Percentiles rank a stretch among this genome's conserved stretches.
phyloP scores from a whole-genome alignment of 352 stramenopile genomes.

The Pythium folliculosum region DNA sequence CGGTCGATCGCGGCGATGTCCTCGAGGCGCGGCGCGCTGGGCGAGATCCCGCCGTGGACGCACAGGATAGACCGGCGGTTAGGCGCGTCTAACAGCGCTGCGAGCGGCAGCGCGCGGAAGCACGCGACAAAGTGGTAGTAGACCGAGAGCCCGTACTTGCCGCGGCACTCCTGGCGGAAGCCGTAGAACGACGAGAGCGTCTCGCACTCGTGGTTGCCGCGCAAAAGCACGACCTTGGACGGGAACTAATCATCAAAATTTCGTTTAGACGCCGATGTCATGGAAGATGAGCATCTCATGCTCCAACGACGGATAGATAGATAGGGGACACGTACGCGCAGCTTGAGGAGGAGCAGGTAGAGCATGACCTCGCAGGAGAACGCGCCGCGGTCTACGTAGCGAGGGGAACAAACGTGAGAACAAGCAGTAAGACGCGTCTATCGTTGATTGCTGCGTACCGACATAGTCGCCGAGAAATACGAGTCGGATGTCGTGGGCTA shows the following conservation, averaged over 20 bases:
- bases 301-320: background rate
- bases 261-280: background rate
- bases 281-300: too few relatives aligned
- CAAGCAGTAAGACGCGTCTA: background rate
- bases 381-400: conserved; percentile 53
- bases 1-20: conserved; percentile 66
- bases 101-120: conserved; percentile 74
- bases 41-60: conserved; percentile 73
- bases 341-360: conserved; percentile 73
- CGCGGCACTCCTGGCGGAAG: conserved; percentile 76
- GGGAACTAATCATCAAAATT: conserved; percentile 36
- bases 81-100: conserved; percentile 49
- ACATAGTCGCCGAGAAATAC: conserved; percentile 84
- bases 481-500: conserved; percentile 54
- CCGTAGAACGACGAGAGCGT: conserved; percentile 87
- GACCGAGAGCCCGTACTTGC: conserved; percentile 78
- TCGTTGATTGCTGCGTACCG: conserved; percentile 29
- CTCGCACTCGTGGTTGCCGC: conserved; percentile 85
- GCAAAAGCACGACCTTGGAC: conserved; percentile 63
- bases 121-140: conserved; percentile 85
- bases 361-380: conserved; percentile 87
- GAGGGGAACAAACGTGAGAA: background rate
- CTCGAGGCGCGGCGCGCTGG: conserved; percentile 44
- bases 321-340: conserved; percentile 1
- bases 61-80: conserved; percentile 55